Evolutionary conservation across 768 basidiomycete genomes (phyloP).

Genomic region (Russula abietina): DNA sequence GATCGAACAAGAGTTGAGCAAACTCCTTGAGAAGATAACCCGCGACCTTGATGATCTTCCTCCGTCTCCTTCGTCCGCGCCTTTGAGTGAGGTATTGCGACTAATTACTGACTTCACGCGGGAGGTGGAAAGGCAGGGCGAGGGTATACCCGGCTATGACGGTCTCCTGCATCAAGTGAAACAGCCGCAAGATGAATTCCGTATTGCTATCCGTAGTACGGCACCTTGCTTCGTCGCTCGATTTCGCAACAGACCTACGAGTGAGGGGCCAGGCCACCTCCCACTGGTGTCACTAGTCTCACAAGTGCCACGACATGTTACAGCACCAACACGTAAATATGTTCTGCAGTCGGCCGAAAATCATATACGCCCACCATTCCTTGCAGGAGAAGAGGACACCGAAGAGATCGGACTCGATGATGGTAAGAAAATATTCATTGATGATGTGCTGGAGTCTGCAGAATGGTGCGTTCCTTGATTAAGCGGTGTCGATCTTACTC

Average conservation of each 20-base stretch:
- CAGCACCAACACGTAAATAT: too few species aligned
- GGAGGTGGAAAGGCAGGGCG: slow-evolving; percentile 18
- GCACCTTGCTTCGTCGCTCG: slow-evolving; percentile 10
- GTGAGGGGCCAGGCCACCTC: too few species aligned
- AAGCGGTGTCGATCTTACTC: not conserved
- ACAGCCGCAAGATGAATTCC: slow-evolving; percentile 3
- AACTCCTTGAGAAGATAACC: slow-evolving; percentile 38
- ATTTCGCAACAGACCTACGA: not conserved
- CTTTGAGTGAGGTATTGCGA: slow-evolving; percentile 49
- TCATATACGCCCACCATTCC: slow-evolving; percentile 12
- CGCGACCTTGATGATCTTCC: slow-evolving; percentile 36
- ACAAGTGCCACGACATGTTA: too few species aligned
- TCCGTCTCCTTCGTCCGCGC: slow-evolving; percentile 48
- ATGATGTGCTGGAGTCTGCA: slow-evolving; percentile 47
- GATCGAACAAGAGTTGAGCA: slow-evolving; percentile 53
- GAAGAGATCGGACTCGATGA: not conserved
- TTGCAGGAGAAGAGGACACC: slow-evolving; percentile 25
- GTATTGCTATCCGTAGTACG: slow-evolving; percentile 3
- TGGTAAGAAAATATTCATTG: slow-evolving; percentile 38
- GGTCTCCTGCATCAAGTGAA: slow-evolving; percentile 2
- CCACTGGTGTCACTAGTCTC: too few species aligned
- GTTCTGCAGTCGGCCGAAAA: too few species aligned
- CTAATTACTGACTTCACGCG: slow-evolving; percentile 43
- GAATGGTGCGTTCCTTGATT: slow-evolving; percentile 36
- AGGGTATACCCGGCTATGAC: not conserved